Conservation (phyloP, 768 basidiomycete species). For the Suillus brevipes region DNA sequence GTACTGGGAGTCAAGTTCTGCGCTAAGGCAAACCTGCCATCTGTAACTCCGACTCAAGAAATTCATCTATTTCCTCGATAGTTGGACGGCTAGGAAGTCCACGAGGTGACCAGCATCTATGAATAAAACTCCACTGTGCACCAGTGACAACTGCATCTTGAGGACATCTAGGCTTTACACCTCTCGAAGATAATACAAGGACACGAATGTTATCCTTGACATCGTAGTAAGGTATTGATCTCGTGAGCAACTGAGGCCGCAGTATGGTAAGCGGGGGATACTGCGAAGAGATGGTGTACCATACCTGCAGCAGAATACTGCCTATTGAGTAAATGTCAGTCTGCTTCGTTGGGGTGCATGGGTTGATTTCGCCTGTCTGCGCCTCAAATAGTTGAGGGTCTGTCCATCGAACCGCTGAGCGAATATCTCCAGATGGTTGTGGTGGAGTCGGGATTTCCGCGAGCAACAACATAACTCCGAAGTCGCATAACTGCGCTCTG, state of each 20-base stretch:
- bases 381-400: constrained; percentile 7
- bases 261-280: background rate
- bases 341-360: background rate
- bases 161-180: constrained; percentile 1
- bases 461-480: constrained; percentile 3
- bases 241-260: constrained; percentile 6
- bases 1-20: background rate
- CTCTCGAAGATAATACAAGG: background rate
- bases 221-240: constrained; percentile 9
- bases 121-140: constrained; percentile 8
- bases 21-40: background rate
- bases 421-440: background rate
- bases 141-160: background rate
- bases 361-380: background rate
- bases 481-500: constrained; percentile 1
- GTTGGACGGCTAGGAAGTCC: constrained; percentile 3
- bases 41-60: background rate
- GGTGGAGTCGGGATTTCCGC: background rate
- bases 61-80: constrained; percentile 7
- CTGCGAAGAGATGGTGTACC: background rate
- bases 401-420: constrained; percentile 7
- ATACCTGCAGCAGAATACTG: constrained; percentile 9
- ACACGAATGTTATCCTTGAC: background rate
- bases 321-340: constrained; percentile 12
- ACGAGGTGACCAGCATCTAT: constrained; percentile 9